These are phyloP conservation scores for Plasmodium fragile DNA, from an alignment of 169 alveolate genomes.

Conservation along the genomic window DNA sequence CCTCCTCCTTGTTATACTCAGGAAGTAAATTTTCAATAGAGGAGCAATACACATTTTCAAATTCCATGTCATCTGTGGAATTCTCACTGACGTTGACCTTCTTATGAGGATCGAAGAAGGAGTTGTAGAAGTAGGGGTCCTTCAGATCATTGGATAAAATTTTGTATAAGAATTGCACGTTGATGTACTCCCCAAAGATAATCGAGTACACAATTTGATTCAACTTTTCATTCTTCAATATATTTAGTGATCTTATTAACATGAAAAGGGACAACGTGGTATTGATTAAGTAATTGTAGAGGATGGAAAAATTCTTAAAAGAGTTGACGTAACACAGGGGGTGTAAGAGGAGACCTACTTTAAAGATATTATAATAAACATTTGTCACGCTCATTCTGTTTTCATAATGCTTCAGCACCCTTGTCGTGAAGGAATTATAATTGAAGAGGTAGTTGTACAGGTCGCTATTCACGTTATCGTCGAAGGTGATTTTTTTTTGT, in stretches of 20 bases:
- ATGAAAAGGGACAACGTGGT: slow-evolving; percentile 44
- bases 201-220: slow-evolving; percentile 41
- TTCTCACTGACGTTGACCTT: slow-evolving; percentile 7
- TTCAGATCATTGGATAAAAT: slow-evolving; percentile 53
- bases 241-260: slow-evolving; percentile 34
- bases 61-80: slow-evolving; percentile 28
- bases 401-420: slow-evolving; percentile 3
- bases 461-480: slow-evolving; percentile 42
- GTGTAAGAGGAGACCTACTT: slow-evolving; percentile 22
- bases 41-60: slow-evolving; percentile 47
- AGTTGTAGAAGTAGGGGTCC: slow-evolving; percentile 63
- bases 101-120: slow-evolving; percentile 51
- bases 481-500: slow-evolving; percentile 64
- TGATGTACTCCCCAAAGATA: slow-evolving; percentile 54
- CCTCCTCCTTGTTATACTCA: slow-evolving; percentile 59
- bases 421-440: slow-evolving; percentile 27
- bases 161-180: slow-evolving; percentile 19
- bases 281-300: slow-evolving; percentile 47
- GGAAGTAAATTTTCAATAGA: slow-evolving; percentile 52
- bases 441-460: slow-evolving; percentile 48
- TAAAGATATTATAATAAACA: slow-evolving; percentile 34
- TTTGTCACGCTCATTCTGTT: slow-evolving; percentile 2
- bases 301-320: slow-evolving; percentile 46
- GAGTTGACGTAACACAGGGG: slow-evolving; percentile 65
- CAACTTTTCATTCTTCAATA: slow-evolving; percentile 44